phyloP scores from a whole-genome alignment of 164 flowering plant species.

The Magnolia kwangsiensis region DNA sequence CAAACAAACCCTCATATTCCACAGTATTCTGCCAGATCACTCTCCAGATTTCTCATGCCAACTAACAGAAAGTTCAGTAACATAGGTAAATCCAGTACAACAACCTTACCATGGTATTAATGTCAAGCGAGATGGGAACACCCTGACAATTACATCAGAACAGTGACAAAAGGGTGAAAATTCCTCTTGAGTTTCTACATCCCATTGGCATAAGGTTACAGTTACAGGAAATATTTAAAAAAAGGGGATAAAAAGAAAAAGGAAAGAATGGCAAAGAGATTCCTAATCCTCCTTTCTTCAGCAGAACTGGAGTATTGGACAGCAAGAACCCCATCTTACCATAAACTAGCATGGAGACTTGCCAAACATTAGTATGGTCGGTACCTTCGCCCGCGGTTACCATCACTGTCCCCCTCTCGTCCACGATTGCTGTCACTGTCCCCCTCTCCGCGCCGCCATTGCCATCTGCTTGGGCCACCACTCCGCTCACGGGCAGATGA shows the following conservation, averaged over 20 bases:
- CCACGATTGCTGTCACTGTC: slow-evolving; percentile 13
- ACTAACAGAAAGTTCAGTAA: not conserved
- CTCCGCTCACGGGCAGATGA: slow-evolving; percentile 58
- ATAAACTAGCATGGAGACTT: not conserved
- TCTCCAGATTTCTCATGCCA: not conserved
- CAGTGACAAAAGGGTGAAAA: not conserved
- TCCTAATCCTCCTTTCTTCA: not conserved
- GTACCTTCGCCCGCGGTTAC: slow-evolving; percentile 63
- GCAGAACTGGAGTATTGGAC: not conserved
- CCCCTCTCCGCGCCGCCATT: slow-evolving; percentile 45
- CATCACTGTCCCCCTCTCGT: slow-evolving; percentile 36
- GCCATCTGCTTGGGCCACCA: slow-evolving; percentile 47
- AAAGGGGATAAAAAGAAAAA: not conserved
- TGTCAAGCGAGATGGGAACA: not conserved
- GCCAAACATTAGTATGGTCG: slow-evolving; percentile 61
- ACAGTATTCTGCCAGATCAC: no score
- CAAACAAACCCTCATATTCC: no score
- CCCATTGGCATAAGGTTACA: not conserved
- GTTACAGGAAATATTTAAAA: not conserved
- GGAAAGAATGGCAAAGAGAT: not conserved
- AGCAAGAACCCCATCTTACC: not conserved
- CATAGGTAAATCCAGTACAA: not conserved
- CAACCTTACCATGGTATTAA: not conserved
- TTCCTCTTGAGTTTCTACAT: not conserved
- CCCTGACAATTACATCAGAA: not conserved